Percentiles rank a stretch among this genome's conserved stretches.
Evolutionary conservation across 2,329 filamentous ascomycete genomes (phyloP).

Genomic region (Xylaria sp.): DNA sequence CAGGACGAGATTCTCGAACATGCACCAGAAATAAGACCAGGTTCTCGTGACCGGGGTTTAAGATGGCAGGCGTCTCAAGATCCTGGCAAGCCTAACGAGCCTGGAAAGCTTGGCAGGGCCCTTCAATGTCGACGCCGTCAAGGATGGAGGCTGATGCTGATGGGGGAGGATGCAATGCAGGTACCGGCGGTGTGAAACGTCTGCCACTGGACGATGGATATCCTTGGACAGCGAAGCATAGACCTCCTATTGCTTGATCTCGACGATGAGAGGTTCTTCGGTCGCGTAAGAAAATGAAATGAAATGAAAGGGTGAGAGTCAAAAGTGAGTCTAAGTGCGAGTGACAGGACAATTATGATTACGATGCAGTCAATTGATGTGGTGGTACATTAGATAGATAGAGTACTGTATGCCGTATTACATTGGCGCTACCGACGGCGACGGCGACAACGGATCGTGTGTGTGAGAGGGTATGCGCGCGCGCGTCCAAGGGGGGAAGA

Average conservation of each 20-base stretch:
- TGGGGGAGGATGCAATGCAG: slow-evolving; percentile 14
- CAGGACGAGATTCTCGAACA: slow-evolving; percentile 21
- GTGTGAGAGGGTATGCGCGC: neutral
- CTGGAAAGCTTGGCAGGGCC: slow-evolving; percentile 11
- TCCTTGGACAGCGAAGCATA: neutral
- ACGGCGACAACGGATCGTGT: neutral
- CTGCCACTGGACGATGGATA: neutral
- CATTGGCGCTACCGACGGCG: neutral
- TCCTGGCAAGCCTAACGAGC: slow-evolving; percentile 12
- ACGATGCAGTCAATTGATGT: slow-evolving; percentile 7
- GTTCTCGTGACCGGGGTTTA: slow-evolving; percentile 16
- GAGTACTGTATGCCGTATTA: slow-evolving; percentile 4
- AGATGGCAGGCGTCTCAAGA: slow-evolving; percentile 29
- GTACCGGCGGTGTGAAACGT: slow-evolving; percentile 16
- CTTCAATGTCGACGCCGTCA: slow-evolving; percentile 9
- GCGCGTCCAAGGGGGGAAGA: neutral
- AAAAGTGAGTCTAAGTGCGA: neutral
- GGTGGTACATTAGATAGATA: neutral
- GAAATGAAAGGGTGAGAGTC: neutral
- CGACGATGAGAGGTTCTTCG: neutral
- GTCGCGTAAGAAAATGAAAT: neutral
- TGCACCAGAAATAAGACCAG: slow-evolving; percentile 11
- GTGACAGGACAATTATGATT: slow-evolving; percentile 10
- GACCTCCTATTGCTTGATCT: neutral
- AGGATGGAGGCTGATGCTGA: slow-evolving; percentile 12